These are phyloP conservation scores for Lippia alba DNA, from an alignment of 305 asterid genomes.

Conservation along the genomic window DNA sequence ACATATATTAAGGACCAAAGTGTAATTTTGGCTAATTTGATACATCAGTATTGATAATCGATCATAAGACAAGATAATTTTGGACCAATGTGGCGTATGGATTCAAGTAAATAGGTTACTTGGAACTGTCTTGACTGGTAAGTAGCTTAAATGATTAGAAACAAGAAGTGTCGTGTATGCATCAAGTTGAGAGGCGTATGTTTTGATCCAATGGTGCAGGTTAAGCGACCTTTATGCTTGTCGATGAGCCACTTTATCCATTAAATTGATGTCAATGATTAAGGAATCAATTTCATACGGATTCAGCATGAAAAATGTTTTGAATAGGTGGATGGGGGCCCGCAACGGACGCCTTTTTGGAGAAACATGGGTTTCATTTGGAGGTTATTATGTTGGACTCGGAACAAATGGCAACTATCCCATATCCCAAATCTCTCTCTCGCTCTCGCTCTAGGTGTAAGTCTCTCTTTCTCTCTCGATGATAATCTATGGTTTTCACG, in stretches of 20 bases:
- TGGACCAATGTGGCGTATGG: not conserved
- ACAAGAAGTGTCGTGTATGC: not conserved
- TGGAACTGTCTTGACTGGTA: constrained; percentile 16
- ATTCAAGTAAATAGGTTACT: not conserved
- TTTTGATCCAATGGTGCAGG: constrained; percentile 33
- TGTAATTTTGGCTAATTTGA: no score
- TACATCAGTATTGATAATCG: no score
- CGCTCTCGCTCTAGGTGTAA: not conserved
- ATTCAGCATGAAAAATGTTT: constrained; percentile 8
- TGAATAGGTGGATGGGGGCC: constrained; percentile 2
- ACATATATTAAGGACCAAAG: no score
- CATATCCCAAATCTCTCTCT: not conserved
- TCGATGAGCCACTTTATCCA: constrained; percentile 32
- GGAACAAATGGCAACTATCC: constrained; percentile 11
- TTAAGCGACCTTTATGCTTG: constrained; percentile 36
- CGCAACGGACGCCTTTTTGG: not conserved
- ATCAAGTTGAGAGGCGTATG: constrained; percentile 15
- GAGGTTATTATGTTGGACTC: not conserved
- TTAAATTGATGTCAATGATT: constrained; percentile 31
- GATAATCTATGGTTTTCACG: not conserved
- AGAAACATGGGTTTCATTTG: not conserved
- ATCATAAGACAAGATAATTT: not conserved
- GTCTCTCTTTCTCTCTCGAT: not conserved
- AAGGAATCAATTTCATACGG: constrained; percentile 16
- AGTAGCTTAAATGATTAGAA: constrained; percentile 6